phyloP scores from a whole-genome alignment of 2,329 filamentous ascomycete species.

The Fusarium sp. region DNA sequence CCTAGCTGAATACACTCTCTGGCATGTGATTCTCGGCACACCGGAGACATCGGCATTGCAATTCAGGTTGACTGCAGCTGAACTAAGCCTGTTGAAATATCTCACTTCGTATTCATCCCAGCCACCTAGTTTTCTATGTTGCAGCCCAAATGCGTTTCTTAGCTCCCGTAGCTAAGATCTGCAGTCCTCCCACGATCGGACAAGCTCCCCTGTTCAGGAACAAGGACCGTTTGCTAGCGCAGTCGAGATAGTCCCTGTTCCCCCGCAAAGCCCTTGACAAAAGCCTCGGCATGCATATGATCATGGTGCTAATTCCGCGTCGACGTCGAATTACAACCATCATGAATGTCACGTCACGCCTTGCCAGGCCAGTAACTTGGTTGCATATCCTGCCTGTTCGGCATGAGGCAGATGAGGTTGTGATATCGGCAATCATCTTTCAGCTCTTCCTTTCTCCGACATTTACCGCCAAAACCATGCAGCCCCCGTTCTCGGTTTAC shows the following conservation, averaged over 20 bases:
- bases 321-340: slow-evolving; percentile 28
- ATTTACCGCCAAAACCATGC: background rate
- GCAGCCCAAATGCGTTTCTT: slow-evolving; percentile 7
- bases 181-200: slow-evolving; percentile 20
- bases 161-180: slow-evolving; percentile 24
- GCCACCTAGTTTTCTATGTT: background rate
- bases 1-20: background rate
- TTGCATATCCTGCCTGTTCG: background rate
- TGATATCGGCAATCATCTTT: slow-evolving; percentile 8
- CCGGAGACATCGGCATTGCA: background rate
- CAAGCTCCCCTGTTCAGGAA: slow-evolving; percentile 32
- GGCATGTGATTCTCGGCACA: slow-evolving; percentile 17
- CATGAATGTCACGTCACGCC: slow-evolving; percentile 12
- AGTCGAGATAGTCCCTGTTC: background rate
- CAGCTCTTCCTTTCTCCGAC: slow-evolving; percentile 11
- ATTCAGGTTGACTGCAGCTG: background rate
- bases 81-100: background rate
- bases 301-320: slow-evolving; percentile 19
- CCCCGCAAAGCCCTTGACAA: slow-evolving; percentile 25
- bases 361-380: slow-evolving; percentile 6
- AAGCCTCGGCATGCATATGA: slow-evolving; percentile 47
- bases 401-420: slow-evolving; percentile 1
- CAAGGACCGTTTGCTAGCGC: slow-evolving; percentile 22
- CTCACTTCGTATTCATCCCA: slow-evolving; percentile 18
- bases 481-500: slow-evolving; percentile 7